Evolutionary conservation across 345 rosid species (phyloP).

Genomic region (Salix purpurea): DNA sequence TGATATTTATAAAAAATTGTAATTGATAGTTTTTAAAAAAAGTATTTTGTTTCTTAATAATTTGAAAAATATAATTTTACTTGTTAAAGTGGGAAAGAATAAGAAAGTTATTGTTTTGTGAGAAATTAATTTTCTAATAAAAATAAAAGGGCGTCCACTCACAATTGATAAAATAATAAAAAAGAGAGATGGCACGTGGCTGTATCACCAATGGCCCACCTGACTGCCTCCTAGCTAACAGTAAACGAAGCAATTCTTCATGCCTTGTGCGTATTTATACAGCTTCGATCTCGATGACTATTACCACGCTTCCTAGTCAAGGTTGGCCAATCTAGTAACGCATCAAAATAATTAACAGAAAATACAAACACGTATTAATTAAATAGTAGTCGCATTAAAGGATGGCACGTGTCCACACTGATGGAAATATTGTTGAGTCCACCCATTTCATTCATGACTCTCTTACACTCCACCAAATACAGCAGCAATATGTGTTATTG

Average conservation of each 20-base stretch:
- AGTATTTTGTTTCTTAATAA: no score
- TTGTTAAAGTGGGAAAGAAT: no score
- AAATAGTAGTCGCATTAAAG: background rate
- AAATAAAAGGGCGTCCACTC: background rate
- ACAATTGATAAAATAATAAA: background rate
- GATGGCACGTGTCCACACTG: background rate
- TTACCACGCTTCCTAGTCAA: background rate
- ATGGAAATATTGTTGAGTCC: background rate
- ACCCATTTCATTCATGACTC: background rate
- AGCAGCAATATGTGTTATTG: background rate
- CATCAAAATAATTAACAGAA: background rate
- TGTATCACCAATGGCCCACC: background rate
- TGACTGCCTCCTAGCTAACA: slow-evolving; percentile 7
- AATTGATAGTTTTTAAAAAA: no score
- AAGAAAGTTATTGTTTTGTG: no score
- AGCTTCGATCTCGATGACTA: background rate
- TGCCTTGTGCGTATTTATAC: slow-evolving; percentile 1
- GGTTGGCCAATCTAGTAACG: no score
- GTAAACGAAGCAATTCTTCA: slow-evolving; percentile 16
- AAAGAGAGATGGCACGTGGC: slow-evolving; percentile 6
- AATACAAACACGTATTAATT: background rate
- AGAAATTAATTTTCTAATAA: background rate
- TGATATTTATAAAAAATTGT: no score
- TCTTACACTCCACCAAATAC: no score
- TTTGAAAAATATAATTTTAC: no score